These are phyloP conservation scores for Orobanche coerulescens DNA, from an alignment of 257 asterid species.

Conservation along the genomic window DNA sequence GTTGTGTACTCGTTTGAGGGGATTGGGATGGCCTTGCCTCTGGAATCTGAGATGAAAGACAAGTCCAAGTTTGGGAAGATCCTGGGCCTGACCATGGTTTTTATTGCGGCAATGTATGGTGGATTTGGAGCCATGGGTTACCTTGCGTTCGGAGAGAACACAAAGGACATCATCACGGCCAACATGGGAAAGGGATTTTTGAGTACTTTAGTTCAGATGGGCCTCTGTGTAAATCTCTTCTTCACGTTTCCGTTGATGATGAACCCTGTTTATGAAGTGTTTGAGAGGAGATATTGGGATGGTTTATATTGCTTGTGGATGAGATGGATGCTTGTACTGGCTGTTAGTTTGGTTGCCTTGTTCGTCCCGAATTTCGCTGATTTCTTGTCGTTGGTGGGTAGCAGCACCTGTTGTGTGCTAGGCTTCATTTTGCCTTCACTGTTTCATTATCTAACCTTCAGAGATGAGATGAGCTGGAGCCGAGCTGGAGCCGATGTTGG, in stretches of 20 bases:
- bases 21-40: constrained; percentile 73
- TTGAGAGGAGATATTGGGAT: constrained; percentile 73
- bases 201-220: constrained; percentile 61
- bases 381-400: constrained; percentile 77
- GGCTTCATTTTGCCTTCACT: constrained; percentile 74
- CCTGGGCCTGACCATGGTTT: constrained; percentile 52
- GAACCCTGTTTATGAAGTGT: constrained; percentile 84
- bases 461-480: constrained; percentile 43
- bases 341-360: constrained; percentile 51
- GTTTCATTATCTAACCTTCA: constrained; percentile 58
- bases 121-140: constrained; percentile 69
- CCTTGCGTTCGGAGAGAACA: constrained; percentile 68
- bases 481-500: constrained; percentile 34
- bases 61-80: constrained; percentile 54
- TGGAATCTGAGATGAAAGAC: constrained; percentile 74
- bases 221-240: constrained; percentile 62
- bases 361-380: constrained; percentile 79
- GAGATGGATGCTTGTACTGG: constrained; percentile 60
- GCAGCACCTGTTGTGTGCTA: constrained; percentile 78
- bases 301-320: constrained; percentile 73
- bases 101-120: constrained; percentile 61
- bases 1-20: constrained; percentile 89
- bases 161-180: constrained; percentile 71
- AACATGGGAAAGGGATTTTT: constrained; percentile 67
- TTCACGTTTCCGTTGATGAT: constrained; percentile 77